A percentile compares a stretch with the other conserved stretches of the same genome.
Conservation (phyloP, 2,329 filamentous ascomycete species). For the Aspergillus sclerotialis region DNA sequence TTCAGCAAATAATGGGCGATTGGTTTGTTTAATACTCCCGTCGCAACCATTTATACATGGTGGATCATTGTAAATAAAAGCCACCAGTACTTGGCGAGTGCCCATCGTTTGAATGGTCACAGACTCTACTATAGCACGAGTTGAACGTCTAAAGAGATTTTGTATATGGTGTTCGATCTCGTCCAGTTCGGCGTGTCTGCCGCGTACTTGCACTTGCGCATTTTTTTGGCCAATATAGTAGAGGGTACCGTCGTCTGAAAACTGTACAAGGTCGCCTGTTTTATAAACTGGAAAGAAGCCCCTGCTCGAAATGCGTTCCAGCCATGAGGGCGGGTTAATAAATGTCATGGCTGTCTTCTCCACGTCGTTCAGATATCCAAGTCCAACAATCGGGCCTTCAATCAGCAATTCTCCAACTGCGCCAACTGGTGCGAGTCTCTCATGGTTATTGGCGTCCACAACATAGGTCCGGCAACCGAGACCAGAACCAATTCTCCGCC, state of each 20-base stretch:
- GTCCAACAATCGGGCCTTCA: constrained; percentile 29
- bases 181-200: constrained; percentile 52
- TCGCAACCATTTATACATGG: too few species aligned
- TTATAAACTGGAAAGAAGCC: constrained; percentile 7
- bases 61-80: not conserved
- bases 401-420: constrained; percentile 33
- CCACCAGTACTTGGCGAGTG: not conserved
- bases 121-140: constrained; percentile 1
- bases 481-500: constrained; percentile 8
- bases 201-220: constrained; percentile 54
- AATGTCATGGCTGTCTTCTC: constrained; percentile 15
- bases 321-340: constrained; percentile 14
- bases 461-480: constrained; percentile 12
- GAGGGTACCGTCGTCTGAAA: constrained; percentile 10
- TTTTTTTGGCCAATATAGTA: constrained; percentile 48
- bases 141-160: constrained; percentile 9
- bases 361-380: constrained; percentile 25
- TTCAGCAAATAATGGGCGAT: not conserved
- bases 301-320: constrained; percentile 1
- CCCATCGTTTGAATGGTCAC: not conserved
- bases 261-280: constrained; percentile 15
- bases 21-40: too few species aligned
- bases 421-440: constrained; percentile 24
- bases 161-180: constrained; percentile 33
- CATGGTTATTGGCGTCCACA: constrained; percentile 14